Conservation (phyloP, 2,329 filamentous ascomycete genomes). For the Geosmithia putterillii region DNA sequence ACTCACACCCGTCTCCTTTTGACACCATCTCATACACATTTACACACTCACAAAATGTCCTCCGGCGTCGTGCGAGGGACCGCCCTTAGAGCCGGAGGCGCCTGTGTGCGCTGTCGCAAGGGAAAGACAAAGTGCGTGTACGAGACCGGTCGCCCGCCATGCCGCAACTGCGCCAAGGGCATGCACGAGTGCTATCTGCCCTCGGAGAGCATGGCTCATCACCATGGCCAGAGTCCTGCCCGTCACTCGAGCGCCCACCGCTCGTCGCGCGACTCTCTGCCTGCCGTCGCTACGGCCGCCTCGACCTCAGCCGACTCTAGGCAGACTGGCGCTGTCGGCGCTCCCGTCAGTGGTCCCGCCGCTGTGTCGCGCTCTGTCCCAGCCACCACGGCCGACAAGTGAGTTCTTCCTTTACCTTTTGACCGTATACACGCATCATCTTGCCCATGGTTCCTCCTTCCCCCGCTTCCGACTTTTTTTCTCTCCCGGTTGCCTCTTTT, state of each 20-base stretch:
- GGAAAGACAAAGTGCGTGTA: conserved; percentile 54
- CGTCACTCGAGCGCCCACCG: conserved; percentile 33
- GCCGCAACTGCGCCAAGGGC: conserved; percentile 51
- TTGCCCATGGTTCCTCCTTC: not conserved
- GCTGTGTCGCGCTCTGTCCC: conserved; percentile 32
- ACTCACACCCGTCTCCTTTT: not conserved
- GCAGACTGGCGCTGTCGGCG: conserved; percentile 28
- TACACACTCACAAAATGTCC: conserved; percentile 2
- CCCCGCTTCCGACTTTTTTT: not conserved
- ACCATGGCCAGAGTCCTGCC: conserved; percentile 46
- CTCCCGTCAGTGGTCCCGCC: conserved; percentile 25
- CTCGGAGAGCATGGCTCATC: conserved; percentile 46
- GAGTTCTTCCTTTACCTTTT: conserved; percentile 17
- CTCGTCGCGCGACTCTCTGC: conserved; percentile 39
- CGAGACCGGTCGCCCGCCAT: conserved; percentile 48
- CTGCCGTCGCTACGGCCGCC: conserved; percentile 21
- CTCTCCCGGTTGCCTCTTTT: not conserved
- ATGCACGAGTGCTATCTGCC: conserved; percentile 53
- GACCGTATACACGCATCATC: conserved; percentile 2
- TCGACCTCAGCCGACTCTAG: conserved; percentile 24
- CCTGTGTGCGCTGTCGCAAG: conserved; percentile 51
- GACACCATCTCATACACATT: not conserved
- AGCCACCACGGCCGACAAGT: conserved; percentile 38
- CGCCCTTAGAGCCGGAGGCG: conserved; percentile 46
- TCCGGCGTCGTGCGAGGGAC: conserved; percentile 41